Evolutionary conservation across 2,329 filamentous ascomycete species (phyloP).

Genomic region (Stagonosporopsis cucurbitacearum): DNA sequence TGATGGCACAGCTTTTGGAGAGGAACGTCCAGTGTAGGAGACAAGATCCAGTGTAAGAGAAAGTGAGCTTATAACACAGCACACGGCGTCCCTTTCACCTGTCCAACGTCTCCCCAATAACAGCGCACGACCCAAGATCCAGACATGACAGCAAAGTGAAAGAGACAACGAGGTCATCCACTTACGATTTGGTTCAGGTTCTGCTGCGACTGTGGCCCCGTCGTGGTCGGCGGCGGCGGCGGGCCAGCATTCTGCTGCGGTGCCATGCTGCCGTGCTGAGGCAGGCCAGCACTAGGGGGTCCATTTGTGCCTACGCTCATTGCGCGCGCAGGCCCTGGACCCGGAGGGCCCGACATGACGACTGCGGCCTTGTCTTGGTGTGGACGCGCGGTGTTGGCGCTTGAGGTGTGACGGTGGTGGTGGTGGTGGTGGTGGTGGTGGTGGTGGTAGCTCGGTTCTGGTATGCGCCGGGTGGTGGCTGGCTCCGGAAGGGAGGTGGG

Average conservation of each 20-base stretch:
- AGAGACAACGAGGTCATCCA: conserved; percentile 29
- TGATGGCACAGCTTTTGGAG: not conserved
- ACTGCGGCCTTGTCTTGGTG: conserved; percentile 27
- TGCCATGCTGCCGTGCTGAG: conserved; percentile 53
- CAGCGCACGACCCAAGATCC: not conserved
- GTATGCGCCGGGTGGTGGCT: conserved; percentile 6
- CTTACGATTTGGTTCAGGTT: conserved; percentile 96
- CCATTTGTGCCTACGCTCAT: conserved; percentile 53
- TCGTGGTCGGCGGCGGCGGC: conserved; percentile 55
- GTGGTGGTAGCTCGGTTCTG: too few species aligned
- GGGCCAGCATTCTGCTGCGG: conserved; percentile 57
- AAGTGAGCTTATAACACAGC: not conserved
- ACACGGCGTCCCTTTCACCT: not conserved
- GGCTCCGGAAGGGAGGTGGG: not conserved
- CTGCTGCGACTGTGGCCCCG: conserved; percentile 74
- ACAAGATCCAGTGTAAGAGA: not conserved
- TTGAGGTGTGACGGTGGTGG: conserved; percentile 29
- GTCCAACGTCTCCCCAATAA: not conserved
- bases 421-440: too few species aligned
- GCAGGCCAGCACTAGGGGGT: conserved; percentile 49
- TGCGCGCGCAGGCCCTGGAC: conserved; percentile 44
- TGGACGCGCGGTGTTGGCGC: conserved; percentile 4
- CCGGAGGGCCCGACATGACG: conserved; percentile 47
- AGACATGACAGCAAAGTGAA: not conserved
- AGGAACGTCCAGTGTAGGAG: not conserved